Evolutionary conservation across 2,329 filamentous ascomycete genomes (phyloP).

Genomic region (Phaeosphaeriaceae sp.): DNA sequence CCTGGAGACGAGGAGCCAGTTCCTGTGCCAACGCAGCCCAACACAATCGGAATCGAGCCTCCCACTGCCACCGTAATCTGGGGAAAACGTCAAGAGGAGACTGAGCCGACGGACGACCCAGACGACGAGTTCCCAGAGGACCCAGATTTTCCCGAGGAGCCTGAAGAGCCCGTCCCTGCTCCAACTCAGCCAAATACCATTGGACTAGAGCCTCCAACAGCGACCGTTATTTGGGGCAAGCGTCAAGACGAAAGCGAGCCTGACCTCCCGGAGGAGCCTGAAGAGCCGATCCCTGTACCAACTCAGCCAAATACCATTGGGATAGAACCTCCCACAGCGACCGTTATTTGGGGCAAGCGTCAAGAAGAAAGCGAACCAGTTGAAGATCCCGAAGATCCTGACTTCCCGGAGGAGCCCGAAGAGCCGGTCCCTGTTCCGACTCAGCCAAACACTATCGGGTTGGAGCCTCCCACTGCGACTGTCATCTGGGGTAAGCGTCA

Average conservation of each 20-base stretch:
- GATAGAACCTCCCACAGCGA: conserved; percentile 4
- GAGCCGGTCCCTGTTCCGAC: conserved; percentile 2
- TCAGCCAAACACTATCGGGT: conserved; percentile 5
- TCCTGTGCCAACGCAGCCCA: conserved; percentile 9
- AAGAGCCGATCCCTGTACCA: conserved; percentile 2
- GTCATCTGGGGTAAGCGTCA: conserved; percentile 22
- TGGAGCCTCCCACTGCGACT: conserved; percentile 4
- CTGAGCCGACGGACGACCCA: conserved; percentile 1
- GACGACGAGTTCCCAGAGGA: conserved; percentile 12
- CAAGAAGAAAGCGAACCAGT: too few species aligned
- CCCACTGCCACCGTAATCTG: conserved; percentile 21
- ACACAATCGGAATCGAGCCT: conserved; percentile 15
- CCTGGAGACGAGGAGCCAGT: conserved; percentile 3
- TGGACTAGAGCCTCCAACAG: conserved; percentile 14
- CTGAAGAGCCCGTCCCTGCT: conserved; percentile 2
- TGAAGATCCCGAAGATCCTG: conserved; percentile 2
- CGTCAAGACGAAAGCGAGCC: conserved; percentile 1
- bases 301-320: conserved; percentile 7
- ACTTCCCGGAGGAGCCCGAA: neutral
- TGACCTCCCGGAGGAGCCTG: neutral
- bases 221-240: conserved; percentile 20
- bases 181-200: conserved; percentile 14
- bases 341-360: conserved; percentile 16
- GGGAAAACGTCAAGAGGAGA: conserved; percentile 19
- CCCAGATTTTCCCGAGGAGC: conserved; percentile 4